These are phyloP conservation scores for Pythium utonaiense DNA, from an alignment of 352 stramenopile species.

Conservation along the genomic window DNA sequence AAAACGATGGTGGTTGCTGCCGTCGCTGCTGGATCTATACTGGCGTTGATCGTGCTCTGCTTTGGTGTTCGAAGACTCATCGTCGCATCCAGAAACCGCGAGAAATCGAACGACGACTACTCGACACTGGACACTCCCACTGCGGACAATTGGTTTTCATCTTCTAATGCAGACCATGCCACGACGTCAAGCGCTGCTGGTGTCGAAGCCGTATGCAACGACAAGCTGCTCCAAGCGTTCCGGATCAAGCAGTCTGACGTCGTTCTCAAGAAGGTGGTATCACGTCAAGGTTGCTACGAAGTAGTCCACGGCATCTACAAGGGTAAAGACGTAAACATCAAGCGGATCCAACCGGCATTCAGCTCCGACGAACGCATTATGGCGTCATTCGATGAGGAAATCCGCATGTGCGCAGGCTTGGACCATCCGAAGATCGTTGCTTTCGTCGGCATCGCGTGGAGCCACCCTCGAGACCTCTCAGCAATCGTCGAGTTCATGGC, in stretches of 20 bases:
- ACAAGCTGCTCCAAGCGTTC: background rate
- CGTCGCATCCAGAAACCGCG: background rate
- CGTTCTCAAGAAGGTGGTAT: background rate
- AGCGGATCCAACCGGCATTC: slow-evolving; percentile 11
- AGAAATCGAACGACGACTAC: background rate
- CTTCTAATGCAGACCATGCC: too few relatives aligned
- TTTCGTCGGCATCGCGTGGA: background rate
- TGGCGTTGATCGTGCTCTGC: background rate
- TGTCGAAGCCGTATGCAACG: slow-evolving; percentile 4
- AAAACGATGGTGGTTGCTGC: background rate
- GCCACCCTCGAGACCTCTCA: background rate
- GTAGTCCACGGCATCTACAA: slow-evolving; percentile 2
- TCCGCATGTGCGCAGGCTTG: background rate
- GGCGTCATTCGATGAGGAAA: slow-evolving; percentile 28
- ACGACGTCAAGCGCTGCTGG: too few relatives aligned
- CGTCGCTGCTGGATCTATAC: background rate
- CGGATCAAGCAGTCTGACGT: background rate
- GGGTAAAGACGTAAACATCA: slow-evolving; percentile 1
- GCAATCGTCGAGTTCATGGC: background rate
- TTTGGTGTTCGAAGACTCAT: background rate
- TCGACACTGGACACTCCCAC: background rate
- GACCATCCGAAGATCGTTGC: background rate
- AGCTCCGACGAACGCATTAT: slow-evolving; percentile 12
- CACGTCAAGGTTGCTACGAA: slow-evolving; percentile 1
- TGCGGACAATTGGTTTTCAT: background rate